Evolutionary conservation across 148 eudicot genomes (phyloP), one percentile per base, ranked within the genome.

Genomic region (Vaccinium corymbosum): DNA sequence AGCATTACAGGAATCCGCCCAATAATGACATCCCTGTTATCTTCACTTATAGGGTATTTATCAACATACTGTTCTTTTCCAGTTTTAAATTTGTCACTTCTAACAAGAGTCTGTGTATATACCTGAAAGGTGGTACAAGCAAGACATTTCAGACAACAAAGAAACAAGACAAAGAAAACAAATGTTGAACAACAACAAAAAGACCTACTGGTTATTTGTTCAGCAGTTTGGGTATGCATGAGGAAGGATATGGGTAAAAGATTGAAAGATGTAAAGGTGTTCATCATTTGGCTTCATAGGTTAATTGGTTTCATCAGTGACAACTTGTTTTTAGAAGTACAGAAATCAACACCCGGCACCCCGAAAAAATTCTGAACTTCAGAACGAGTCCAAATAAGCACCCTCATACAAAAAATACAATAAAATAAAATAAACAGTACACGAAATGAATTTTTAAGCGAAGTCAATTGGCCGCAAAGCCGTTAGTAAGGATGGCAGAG

Each of bases 1-100:
- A 96, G 94, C 98, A 96, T 96, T 48, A 97, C 99, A 46, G 99
- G 99, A 79, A 94, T 88, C 83, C 93, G 90, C 79, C 99, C 99
- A 70, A 97, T 85, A 74, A 89, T 81, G 25, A 91, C 86, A 50
- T 92, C 97, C 80, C 88, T 80, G 29, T 83, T 85, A 20, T 88
- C 92, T 12, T 88, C 89, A 13, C 53, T 75, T 87, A 85, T 16
- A 82, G 81, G 61, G 22, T 82, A 86, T 87, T 88, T 94, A 25
- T 95, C 89, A 17, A 92, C 82, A 81, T 71, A 80, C 73, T 89
- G 88, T 8, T 93, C 91, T 81, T 88, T 88, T 48, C 95, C 99
- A 81, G 97, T 93, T 90, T 92, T 91, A 72, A 92, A 96, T 62
- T 90, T 94, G 92, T 91, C 94, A 84, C 94, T 93, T 86, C 91